These are phyloP conservation scores for Talaromyces sp. DNA, from an alignment of 2,329 filamentous ascomycete species.

Conservation along the genomic window DNA sequence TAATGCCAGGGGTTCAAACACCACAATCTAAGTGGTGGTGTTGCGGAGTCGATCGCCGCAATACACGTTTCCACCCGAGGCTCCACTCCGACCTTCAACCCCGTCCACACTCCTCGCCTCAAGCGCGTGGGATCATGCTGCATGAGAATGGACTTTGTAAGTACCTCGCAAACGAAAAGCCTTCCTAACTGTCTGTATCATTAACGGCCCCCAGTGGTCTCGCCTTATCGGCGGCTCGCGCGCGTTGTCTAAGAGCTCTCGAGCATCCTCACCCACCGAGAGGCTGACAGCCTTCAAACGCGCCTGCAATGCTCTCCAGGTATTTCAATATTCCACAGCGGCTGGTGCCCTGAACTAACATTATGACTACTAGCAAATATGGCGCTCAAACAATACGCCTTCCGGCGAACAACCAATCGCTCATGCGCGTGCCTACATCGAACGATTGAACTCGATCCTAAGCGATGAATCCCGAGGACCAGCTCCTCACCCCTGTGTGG, in stretches of 20 bases:
- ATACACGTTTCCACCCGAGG: conserved; percentile 18
- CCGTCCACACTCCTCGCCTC: conserved; percentile 20
- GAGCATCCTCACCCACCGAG: conserved; percentile 59
- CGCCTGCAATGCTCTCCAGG: conserved; percentile 62
- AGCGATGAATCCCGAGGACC: conserved; percentile 87
- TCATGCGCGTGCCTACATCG: conserved; percentile 56
- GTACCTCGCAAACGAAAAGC: conserved; percentile 20
- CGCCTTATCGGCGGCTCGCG: conserved; percentile 63
- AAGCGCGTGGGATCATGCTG: conserved; percentile 35
- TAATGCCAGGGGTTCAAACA: no score
- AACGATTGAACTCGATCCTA: conserved; percentile 67
- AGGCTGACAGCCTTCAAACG: conserved; percentile 64
- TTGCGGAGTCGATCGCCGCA: conserved; percentile 20
- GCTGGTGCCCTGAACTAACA: conserved; percentile 6
- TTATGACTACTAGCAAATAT: conserved; percentile 55
- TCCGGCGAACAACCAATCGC: conserved; percentile 55
- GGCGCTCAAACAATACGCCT: conserved; percentile 58
- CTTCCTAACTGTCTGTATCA: conserved; percentile 9
- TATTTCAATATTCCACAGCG: conserved; percentile 26
- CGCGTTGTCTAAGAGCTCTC: conserved; percentile 51
- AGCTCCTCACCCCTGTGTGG: conserved; percentile 86
- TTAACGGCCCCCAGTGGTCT: conserved; percentile 54
- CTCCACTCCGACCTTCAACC: conserved; percentile 24
- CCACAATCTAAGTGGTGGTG: neutral
- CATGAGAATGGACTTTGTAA: conserved; percentile 49